These are phyloP conservation scores for Alliaria petiolata DNA, from an alignment of 345 rosid species.

Conservation along the genomic window DNA sequence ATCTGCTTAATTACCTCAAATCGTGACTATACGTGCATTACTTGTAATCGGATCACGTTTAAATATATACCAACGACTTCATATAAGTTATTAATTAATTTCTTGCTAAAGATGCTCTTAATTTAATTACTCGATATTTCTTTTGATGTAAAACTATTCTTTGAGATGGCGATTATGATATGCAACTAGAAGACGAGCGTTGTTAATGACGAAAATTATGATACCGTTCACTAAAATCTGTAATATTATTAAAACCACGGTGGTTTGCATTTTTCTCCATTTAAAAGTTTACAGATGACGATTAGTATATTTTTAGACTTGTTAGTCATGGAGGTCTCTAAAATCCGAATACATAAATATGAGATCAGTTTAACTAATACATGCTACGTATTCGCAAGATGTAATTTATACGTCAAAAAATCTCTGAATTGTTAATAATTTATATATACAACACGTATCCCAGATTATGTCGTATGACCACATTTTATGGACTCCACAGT, in stretches of 20 bases:
- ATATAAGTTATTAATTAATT: neutral
- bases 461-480: no score
- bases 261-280: neutral
- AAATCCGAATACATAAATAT: neutral
- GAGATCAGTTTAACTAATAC: neutral
- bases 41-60: neutral
- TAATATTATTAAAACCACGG: neutral
- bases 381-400: neutral
- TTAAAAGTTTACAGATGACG: neutral
- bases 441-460: no score
- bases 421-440: neutral
- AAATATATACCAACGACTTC: neutral
- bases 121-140: neutral
- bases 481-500: no score
- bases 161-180: neutral
- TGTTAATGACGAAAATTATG: neutral
- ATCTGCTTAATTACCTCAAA: neutral
- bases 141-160: no score
- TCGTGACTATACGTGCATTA: conserved; percentile 16
- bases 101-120: neutral
- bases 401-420: neutral
- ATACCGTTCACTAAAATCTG: neutral
- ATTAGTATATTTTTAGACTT: neutral
- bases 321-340: neutral
- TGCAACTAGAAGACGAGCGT: neutral